Percentiles rank a stretch among this genome's conserved stretches.
Conservation (phyloP, 371 early-diverging fungal genomes). For the Rhizopus sp. region DNA sequence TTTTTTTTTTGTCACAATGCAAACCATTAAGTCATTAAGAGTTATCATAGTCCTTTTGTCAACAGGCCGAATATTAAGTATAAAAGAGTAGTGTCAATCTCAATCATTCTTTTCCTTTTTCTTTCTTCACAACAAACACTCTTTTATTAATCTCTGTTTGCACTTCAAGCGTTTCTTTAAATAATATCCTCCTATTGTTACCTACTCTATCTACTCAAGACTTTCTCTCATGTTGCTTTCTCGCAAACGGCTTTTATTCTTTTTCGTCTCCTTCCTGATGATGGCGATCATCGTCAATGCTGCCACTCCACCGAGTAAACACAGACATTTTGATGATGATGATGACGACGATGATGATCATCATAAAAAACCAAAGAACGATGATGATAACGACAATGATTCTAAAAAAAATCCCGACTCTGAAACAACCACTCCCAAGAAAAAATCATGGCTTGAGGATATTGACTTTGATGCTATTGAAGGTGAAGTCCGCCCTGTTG, state of each 20-base stretch:
- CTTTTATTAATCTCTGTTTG: background rate
- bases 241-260: conserved; percentile 12
- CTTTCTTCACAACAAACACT: background rate
- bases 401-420: background rate
- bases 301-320: background rate
- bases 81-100: background rate
- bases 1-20: background rate
- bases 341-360: conserved; percentile 1
- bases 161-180: background rate
- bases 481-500: conserved; percentile 33
- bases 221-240: conserved; percentile 5
- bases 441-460: conserved; percentile 46
- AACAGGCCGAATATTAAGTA: background rate
- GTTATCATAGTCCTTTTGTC: background rate
- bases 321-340: conserved; percentile 4
- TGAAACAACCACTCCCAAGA: conserved; percentile 10
- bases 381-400: background rate
- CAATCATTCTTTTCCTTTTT: background rate
- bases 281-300: conserved; percentile 4
- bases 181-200: background rate
- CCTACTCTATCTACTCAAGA: background rate
- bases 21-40: background rate
- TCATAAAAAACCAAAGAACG: background rate
- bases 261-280: conserved; percentile 13
- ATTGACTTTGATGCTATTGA: conserved; percentile 44